Base-by-base conservation (phyloP, 139 green algal species). In the Diplosphaera chodatii region DNA sequence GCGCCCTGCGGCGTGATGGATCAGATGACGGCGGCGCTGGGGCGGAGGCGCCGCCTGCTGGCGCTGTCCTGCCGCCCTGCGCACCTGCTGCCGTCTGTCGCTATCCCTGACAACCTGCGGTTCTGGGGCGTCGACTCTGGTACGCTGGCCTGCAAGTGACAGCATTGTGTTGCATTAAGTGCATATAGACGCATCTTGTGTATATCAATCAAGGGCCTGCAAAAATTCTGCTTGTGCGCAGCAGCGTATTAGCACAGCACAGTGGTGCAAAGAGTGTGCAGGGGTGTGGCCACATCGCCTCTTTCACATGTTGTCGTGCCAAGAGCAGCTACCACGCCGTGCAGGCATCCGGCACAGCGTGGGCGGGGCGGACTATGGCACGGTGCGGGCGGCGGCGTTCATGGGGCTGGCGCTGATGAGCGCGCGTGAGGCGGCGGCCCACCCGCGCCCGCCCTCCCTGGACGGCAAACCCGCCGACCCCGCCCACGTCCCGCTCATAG, bases 1-100 rank as follows among this genome's bases (percentile, higher is more conserved):
- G 91, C 92, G 1, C 91, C 93, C 0, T 99, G 95, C 73, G 95
- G 95, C 25, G 81, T 98, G 20, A 99, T 99, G 95, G 95, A 99
- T 70, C 91, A 98, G 79, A 93, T 97, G 84, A 82, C 91, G 1
- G 80, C 77, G 3, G 75, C 82, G 0, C 80, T 95, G 73, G 94
- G 94, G 6, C 27, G 87, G n/a, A 64, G 75, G 29, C 78, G 72
- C 2, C 64, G 78, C 16, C 87, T 98, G 67, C 75, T 98, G 64
- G 83, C 82, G 21, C 78, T 98, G 77, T 69, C 85, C 68, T 98
- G 94, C 73, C 90, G 95, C 76, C 91, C 92, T 0, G 90, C 85
- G 22, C 79, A 93, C 74, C 69, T 97, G 68, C 78, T 89, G 48
- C 82, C 77, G 20, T 55, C 65, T 21, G 79, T 96, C 34, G 27